These are phyloP conservation scores for Teratosphaeria viscida DNA, from an alignment of 2,329 filamentous ascomycete genomes.

Conservation along the genomic window DNA sequence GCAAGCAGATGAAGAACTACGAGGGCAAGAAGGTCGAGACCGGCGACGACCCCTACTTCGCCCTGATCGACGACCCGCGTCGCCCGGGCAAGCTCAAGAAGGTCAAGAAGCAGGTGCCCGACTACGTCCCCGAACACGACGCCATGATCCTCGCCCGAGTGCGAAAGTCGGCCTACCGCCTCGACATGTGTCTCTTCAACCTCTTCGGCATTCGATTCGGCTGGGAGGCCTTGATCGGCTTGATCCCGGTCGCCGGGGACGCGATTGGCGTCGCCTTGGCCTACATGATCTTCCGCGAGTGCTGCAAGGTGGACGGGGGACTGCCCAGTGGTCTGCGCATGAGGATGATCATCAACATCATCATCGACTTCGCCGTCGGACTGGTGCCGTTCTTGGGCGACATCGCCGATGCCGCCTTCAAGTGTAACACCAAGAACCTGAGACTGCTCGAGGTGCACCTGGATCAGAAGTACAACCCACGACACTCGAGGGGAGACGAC, in stretches of 20 bases:
- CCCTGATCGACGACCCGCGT: constrained; percentile 65
- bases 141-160: constrained; percentile 72
- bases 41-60: constrained; percentile 69
- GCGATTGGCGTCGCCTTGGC: constrained; percentile 62
- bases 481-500: constrained; percentile 13
- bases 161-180: constrained; percentile 71
- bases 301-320: constrained; percentile 64
- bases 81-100: constrained; percentile 67
- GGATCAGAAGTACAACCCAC: constrained; percentile 52
- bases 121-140: constrained; percentile 75
- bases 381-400: constrained; percentile 70
- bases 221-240: constrained; percentile 75
- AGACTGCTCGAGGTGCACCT: constrained; percentile 58
- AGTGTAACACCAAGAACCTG: constrained; percentile 68
- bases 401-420: constrained; percentile 59
- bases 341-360: constrained; percentile 73
- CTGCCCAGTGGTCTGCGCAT: constrained; percentile 51
- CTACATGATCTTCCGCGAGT: constrained; percentile 62
- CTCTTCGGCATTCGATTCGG: constrained; percentile 75
- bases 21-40: constrained; percentile 30
- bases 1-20: constrained; percentile 39
- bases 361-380: constrained; percentile 62
- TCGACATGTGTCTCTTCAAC: constrained; percentile 78
- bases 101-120: constrained; percentile 72
- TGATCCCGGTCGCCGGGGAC: constrained; percentile 75